These are phyloP conservation scores for Aspergillus bombycis DNA, from an alignment of 2,329 filamentous ascomycete species.

Conservation along the genomic window DNA sequence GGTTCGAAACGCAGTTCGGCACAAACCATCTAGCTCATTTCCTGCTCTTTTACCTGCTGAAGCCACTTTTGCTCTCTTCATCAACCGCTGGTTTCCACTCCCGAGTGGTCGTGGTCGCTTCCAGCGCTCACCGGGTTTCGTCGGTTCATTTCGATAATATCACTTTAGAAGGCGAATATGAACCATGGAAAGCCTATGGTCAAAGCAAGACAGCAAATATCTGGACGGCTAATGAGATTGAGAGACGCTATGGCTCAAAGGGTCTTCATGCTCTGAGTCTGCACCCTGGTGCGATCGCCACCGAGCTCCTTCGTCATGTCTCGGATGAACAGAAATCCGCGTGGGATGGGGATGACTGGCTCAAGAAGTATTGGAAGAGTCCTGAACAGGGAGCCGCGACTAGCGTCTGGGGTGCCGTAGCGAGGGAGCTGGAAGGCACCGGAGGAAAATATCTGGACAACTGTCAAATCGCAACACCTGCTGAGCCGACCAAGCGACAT, in stretches of 20 bases:
- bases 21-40: conserved; percentile 59
- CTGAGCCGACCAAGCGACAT: neutral
- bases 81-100: conserved; percentile 44
- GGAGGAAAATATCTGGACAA: conserved; percentile 33
- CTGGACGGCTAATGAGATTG: conserved; percentile 55
- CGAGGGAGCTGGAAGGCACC: conserved; percentile 25
- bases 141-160: conserved; percentile 42
- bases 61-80: conserved; percentile 24
- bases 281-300: conserved; percentile 46
- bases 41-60: conserved; percentile 56
- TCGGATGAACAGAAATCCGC: conserved; percentile 1
- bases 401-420: conserved; percentile 30
- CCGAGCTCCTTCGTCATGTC: conserved; percentile 8
- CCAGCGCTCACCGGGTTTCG: conserved; percentile 45
- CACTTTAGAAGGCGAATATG: conserved; percentile 41
- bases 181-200: conserved; percentile 47
- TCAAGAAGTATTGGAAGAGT: conserved; percentile 11
- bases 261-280: conserved; percentile 50
- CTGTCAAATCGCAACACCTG: conserved; percentile 14
- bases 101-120: conserved; percentile 53
- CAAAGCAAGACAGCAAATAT: conserved; percentile 58
- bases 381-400: conserved; percentile 30
- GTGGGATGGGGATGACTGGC: neutral
- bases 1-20: conserved; percentile 55
- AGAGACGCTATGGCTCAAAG: conserved; percentile 49